phyloP scores from a whole-genome alignment of 1,139 yeast genomes.

The Geotrichum histeridarum region DNA sequence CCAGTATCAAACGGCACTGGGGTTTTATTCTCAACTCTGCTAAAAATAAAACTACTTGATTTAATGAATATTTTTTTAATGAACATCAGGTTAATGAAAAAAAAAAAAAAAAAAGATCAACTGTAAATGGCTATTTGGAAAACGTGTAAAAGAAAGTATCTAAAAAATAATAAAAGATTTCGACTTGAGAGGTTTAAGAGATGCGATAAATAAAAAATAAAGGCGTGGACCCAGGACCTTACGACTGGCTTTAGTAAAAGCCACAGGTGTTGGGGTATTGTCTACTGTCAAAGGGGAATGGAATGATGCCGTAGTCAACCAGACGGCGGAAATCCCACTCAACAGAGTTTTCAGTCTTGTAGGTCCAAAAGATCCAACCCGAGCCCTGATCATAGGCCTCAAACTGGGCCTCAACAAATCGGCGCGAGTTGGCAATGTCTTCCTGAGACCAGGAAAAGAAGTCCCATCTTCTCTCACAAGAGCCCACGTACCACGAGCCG shows the following conservation, averaged over 20 bases:
- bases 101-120: neutral
- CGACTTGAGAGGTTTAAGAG: neutral
- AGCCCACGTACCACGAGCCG: constrained; percentile 50
- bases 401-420: constrained; percentile 80
- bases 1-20: constrained; percentile 3
- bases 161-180: neutral
- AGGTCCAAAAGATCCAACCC: constrained; percentile 93
- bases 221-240: neutral
- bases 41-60: neutral
- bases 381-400: constrained; percentile 68
- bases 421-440: constrained; percentile 55
- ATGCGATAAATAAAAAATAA: neutral
- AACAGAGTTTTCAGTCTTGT: constrained; percentile 76
- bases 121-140: neutral
- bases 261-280: constrained; percentile 66
- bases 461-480: constrained; percentile 58
- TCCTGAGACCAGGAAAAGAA: constrained; percentile 56
- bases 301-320: constrained; percentile 59
- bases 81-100: neutral
- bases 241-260: constrained; percentile 24
- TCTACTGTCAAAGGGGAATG: constrained; percentile 67
- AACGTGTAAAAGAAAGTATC: neutral
- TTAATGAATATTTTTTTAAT: neutral
- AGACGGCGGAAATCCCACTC: constrained; percentile 83
- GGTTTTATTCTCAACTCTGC: neutral